Base-by-base conservation (phyloP, 2,329 filamentous ascomycete species). In the Cytospora piceicola region DNA sequence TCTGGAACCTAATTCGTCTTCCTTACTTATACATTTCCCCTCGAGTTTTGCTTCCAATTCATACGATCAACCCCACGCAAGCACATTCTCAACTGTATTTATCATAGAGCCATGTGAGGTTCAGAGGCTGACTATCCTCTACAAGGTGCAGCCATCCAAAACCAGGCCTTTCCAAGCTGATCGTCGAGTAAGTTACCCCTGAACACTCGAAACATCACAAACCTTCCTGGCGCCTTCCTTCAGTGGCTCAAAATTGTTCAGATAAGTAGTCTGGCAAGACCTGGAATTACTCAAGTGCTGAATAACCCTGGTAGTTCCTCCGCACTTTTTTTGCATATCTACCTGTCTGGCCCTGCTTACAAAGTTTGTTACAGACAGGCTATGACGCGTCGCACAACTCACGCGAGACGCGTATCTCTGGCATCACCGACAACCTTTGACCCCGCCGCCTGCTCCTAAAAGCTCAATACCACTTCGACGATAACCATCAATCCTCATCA, bases 41-140 rank as follows among this genome's bases (percentile, higher is more conserved):
- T 32, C 30, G 9, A 32, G 30, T 4, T 32, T 32, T 9, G 4
- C 30, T 32, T 32, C 30, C 4, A 32, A 32, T n/a, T n/a, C n/a
- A n/a, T n/a, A n/a, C n/a, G n/a, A n/a, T n/a, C 30, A 32, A 32
- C 9, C 30, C 9, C 30, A 32, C 30, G 5, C 30, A 32, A 32
- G 30, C 9, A 32, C 30, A 5, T 9, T 9, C 30, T 9, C 9
- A 9, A 32, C 9, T 9, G 30, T 9, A 32, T 32, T 9, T 32
- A 32, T 32, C 30, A 32, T 5, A 32, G 4, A 32, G 4, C 5
- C 30, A 32, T 32, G 30, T 32, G 30, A 4, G 30, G 30, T 9
- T 32, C 30, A 32, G 27, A 36, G 59, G 34, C 59, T 54, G 34
- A 15, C 34, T 52, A n/a, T 29, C 34, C 32, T 42, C 34, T 42